Evolutionary conservation across 2,329 filamentous ascomycete species (phyloP).

Genomic region (Fusarium sp.): DNA sequence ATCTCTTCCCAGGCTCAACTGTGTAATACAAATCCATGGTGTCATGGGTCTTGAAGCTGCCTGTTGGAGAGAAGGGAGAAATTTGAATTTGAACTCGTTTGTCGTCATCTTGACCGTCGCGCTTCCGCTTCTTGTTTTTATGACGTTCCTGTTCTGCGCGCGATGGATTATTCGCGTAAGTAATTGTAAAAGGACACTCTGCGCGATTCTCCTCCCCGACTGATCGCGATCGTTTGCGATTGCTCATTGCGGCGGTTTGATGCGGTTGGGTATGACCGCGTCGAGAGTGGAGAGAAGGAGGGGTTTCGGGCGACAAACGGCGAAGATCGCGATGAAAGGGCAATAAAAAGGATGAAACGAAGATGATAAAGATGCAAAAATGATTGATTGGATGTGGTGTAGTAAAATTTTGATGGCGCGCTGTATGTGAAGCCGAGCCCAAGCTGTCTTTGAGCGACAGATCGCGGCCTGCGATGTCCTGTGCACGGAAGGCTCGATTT

Average conservation of each 20-base stretch:
- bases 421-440: slow-evolving; percentile 43
- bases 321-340: slow-evolving; percentile 35
- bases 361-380: slow-evolving; percentile 3
- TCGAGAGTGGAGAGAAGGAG: slow-evolving; percentile 46
- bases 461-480: slow-evolving; percentile 49
- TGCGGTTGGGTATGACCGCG: slow-evolving; percentile 44
- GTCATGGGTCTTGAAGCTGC: slow-evolving; percentile 66
- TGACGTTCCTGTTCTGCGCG: slow-evolving; percentile 54
- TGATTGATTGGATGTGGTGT: not conserved
- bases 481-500: slow-evolving; percentile 46
- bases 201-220: slow-evolving; percentile 64
- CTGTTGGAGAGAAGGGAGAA: slow-evolving; percentile 66
- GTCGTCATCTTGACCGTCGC: slow-evolving; percentile 60
- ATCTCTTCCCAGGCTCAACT: slow-evolving; percentile 65
- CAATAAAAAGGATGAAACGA: not conserved
- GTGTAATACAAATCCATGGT: slow-evolving; percentile 68
- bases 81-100: slow-evolving; percentile 62
- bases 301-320: slow-evolving; percentile 43
- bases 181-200: slow-evolving; percentile 66
- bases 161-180: slow-evolving; percentile 48
- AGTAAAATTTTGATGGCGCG: slow-evolving; percentile 36
- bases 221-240: slow-evolving; percentile 65
- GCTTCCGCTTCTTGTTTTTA: slow-evolving; percentile 61
- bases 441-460: slow-evolving; percentile 49
- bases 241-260: slow-evolving; percentile 47